These are phyloP conservation scores for Phytophthora idaei DNA, from an alignment of 352 stramenopile species.

Conservation along the genomic window DNA sequence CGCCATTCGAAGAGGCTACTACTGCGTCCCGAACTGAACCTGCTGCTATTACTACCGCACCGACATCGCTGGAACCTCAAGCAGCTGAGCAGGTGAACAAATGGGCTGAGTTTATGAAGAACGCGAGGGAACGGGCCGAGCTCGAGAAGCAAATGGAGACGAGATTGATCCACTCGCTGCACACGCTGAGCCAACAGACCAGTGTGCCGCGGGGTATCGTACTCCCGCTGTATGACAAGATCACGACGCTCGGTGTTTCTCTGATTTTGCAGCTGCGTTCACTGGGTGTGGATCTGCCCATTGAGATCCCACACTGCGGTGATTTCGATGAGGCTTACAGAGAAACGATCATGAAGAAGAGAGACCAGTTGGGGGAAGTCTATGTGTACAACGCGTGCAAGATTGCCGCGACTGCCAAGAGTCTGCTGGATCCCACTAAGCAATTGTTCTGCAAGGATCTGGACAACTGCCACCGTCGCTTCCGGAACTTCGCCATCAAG, in stretches of 20 bases:
- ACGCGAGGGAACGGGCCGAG: conserved; percentile 23
- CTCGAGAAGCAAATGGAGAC: conserved; percentile 39
- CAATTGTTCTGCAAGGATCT: conserved; percentile 52
- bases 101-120: conserved; percentile 25
- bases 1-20: conserved; percentile 20
- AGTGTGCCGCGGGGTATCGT: conserved; percentile 53
- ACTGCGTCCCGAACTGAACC: conserved; percentile 4
- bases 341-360: conserved; percentile 40
- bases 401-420: conserved; percentile 29
- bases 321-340: conserved; percentile 40
- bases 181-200: conserved; percentile 28
- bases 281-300: conserved; percentile 47
- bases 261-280: conserved; percentile 54
- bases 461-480: conserved; percentile 37
- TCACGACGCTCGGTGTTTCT: conserved; percentile 45
- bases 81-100: conserved; percentile 12
- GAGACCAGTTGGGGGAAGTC: conserved; percentile 30
- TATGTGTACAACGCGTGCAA: conserved; percentile 40
- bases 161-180: conserved; percentile 37
- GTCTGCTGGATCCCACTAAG: conserved; percentile 14
- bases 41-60: conserved; percentile 1
- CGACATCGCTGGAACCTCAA: conserved; percentile 9
- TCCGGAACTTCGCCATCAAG: conserved; percentile 64
- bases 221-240: conserved; percentile 54
- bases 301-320: conserved; percentile 61